phyloP scores from a whole-genome alignment of 441 rosid species.

The Croton laevigatus region DNA sequence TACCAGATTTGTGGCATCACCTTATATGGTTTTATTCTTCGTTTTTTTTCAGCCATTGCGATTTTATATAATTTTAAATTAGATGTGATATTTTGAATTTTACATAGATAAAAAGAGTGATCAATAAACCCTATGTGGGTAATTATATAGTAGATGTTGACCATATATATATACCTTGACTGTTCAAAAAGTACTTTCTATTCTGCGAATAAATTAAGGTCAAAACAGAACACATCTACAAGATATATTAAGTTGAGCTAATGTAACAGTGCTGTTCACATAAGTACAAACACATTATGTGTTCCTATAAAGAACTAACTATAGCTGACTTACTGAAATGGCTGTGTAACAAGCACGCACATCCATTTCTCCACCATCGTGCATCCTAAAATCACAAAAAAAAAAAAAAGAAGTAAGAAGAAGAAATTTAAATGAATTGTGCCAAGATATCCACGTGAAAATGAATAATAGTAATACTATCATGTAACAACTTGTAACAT shows the following conservation, averaged over 20 bases:
- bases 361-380: constrained; percentile 90
- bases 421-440: neutral
- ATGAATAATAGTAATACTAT: neutral
- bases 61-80: neutral
- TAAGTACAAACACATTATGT: neutral
- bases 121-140: neutral
- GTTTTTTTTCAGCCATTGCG: neutral
- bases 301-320: neutral
- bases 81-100: neutral
- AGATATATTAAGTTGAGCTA: constrained; percentile 1
- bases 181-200: too few relatives aligned
- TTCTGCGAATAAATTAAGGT: neutral
- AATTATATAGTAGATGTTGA: neutral
- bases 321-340: constrained; percentile 54
- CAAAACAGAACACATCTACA: neutral
- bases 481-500: neutral
- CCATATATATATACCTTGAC: too few relatives aligned
- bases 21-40: neutral
- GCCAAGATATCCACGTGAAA: neutral
- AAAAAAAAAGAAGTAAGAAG: neutral
- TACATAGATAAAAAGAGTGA: neutral
- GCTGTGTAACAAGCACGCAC: constrained; percentile 95
- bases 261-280: neutral
- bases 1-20: neutral
- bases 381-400: constrained; percentile 63